Base-by-base conservation (phyloP, 345 rosid genomes). In the Clarkia xantiana region DNA sequence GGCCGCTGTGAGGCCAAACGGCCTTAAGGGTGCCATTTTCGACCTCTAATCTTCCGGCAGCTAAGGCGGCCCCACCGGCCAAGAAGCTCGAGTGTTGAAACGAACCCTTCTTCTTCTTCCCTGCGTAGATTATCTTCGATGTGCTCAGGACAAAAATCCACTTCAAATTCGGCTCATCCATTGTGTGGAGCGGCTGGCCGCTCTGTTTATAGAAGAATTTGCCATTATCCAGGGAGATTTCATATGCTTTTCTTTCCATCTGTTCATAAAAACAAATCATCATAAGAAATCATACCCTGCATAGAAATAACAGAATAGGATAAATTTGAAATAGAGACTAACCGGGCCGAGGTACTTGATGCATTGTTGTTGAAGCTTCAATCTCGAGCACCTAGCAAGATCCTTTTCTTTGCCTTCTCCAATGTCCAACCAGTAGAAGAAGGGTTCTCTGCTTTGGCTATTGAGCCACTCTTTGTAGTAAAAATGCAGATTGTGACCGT, bases 1-100 rank as follows among this genome's bases (percentile, higher is more conserved):
- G 69, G 22, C 71, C 71, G 25, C 73, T 70, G 43, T 60, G 59
- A 14, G 76, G 49, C 9, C 73, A 65, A 47, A 74, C 40, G 17
- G 62, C 49, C 73, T 67, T 63, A 48, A 47, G 62, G 20, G 23
- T 58, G 67, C 94, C 97, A 44, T 61, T 20, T 52, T 81, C 84
- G 8, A 60, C 86, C 19, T 43, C 51, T 2, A 90, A 71, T 63
- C 95, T 77, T 62, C 97, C 97, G 1, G 95, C 94, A 1, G 95
- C 95, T 54, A 83, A 59, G 0, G 95, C 71, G 42, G 78, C 88
- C 63, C 97, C 97, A 15, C 97, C 97, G 0, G 97, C 97, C 57
- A 90, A 71, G 57, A 90, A 90, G 68, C 95, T 90, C 1, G 97
- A 90, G 72, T 90, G 94, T 56, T 90, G 97, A 62, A 90, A 90